Evolutionary conservation across 371 early-diverging fungal genomes (phyloP), one percentile per base, ranked within the genome.

Genomic region (Circinella minor): DNA sequence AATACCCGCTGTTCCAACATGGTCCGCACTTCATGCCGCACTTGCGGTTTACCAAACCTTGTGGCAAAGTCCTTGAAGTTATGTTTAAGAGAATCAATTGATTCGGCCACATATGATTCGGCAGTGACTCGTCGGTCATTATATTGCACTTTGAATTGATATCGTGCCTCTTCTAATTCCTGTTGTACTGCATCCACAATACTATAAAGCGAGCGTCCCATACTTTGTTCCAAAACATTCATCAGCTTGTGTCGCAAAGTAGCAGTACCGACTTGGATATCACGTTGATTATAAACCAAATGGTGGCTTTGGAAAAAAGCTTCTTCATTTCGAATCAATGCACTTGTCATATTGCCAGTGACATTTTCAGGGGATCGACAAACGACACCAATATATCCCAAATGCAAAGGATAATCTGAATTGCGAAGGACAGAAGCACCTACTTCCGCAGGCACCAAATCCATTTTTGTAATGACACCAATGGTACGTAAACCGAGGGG

Each of bases 401-500:
- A 84, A 62, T 93, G 92, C 34, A 99, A 81, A 9, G 97, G 98
- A 74, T 96, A 96, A 64, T 98, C 94, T 61, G 90, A 85, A 69
- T 99, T 98, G 13, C 88, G 87, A 48, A 99, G 88, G 70, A 98
- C 92, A 10, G 89, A 83, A 6, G 92, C 93, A 15, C 95, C 98
- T 1, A 78, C 74, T 37, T 90, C 88, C 27, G 97, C 94, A 59
- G 96, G 93, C 1, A 99, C 96, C 46, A 98, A 86, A 76, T 99
- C 99, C 89, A 99, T 94, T 78, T 99, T 99, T 36, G 99, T 99
- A 37, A 99, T 86, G 0, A 99, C 99, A 67, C 99, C 99, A 68
- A 99, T 93, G 1, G 99, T 99, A 20, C 99, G 87, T 55, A 90
- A 66, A 36, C 98, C 98, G 36, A 92, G 79, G 3, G 99, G 99